Evolutionary conservation across 441 rosid genomes (phyloP).

Genomic region (Metrosideros polymorpha): DNA sequence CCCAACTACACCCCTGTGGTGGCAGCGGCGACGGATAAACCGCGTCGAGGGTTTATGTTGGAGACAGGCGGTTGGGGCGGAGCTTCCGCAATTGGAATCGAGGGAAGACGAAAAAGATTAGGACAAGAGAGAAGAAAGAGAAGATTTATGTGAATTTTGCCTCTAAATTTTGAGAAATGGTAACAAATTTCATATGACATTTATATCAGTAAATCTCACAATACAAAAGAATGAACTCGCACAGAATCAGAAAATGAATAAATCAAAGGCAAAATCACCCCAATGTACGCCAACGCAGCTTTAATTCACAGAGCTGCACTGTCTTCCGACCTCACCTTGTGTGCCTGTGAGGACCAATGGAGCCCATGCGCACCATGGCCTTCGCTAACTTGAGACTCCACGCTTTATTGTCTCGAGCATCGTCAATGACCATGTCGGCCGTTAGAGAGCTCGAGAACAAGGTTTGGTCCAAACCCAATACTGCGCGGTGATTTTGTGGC

Average conservation of each 20-base stretch:
- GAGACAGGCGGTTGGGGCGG: no score
- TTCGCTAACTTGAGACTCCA: neutral
- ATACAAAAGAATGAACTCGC: neutral
- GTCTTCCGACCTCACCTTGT: conserved; percentile 1
- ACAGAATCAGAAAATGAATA: neutral
- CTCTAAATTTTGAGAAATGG: neutral
- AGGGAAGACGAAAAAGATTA: neutral
- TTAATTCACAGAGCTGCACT: neutral
- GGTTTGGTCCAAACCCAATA: neutral
- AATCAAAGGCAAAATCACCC: neutral
- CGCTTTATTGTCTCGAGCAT: neutral
- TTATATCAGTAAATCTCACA: neutral
- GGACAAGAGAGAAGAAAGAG: neutral
- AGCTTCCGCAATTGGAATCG: no score
- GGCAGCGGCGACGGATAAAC: neutral
- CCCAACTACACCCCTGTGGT: neutral
- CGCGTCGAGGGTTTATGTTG: neutral
- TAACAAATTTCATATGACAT: neutral
- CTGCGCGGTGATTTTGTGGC: neutral
- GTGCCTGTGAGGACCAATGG: neutral
- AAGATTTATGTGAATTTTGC: neutral
- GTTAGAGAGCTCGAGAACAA: neutral
- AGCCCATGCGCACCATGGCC: conserved; percentile 1
- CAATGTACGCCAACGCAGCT: neutral
- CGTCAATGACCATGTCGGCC: neutral